Evolutionary conservation across 2,329 filamentous ascomycete genomes (phyloP).

Genomic region (Apiospora koreana): DNA sequence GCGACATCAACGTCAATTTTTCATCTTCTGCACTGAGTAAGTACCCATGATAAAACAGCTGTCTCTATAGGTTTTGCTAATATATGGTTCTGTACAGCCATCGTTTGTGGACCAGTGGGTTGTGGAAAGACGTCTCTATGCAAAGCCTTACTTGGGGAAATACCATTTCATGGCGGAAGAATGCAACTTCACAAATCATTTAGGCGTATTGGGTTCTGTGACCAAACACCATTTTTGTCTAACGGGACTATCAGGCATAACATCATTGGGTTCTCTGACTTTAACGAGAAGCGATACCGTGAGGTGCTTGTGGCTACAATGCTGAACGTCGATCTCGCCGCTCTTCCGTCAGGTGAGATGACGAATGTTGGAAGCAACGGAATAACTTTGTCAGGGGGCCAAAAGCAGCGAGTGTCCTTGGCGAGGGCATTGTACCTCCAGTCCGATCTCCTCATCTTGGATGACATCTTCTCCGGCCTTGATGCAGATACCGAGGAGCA

Average conservation of each 20-base stretch:
- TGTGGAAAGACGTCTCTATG: slow-evolving; percentile 47
- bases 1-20: slow-evolving; percentile 35
- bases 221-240: slow-evolving; percentile 45
- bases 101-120: slow-evolving; percentile 45
- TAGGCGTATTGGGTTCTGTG: slow-evolving; percentile 39
- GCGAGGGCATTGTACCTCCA: slow-evolving; percentile 40
- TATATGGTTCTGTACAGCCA: slow-evolving; percentile 14
- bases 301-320: slow-evolving; percentile 29
- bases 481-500: slow-evolving; percentile 35
- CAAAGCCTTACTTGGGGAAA: slow-evolving; percentile 40
- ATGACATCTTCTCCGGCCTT: slow-evolving; percentile 41
- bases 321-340: slow-evolving; percentile 29
- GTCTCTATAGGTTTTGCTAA: neutral
- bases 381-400: slow-evolving; percentile 16
- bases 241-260: slow-evolving; percentile 42
- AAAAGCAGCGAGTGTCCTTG: slow-evolving; percentile 30
- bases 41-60: neutral
- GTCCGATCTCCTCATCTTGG: slow-evolving; percentile 34
- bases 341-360: slow-evolving; percentile 25
- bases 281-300: slow-evolving; percentile 30
- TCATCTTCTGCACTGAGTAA: slow-evolving; percentile 30
- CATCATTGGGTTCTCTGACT: slow-evolving; percentile 34
- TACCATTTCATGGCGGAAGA: slow-evolving; percentile 28
- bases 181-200: slow-evolving; percentile 22
- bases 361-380: slow-evolving; percentile 29